phyloP scores from a whole-genome alignment of 2,329 filamentous ascomycete genomes.

The Epichloe elymi region DNA sequence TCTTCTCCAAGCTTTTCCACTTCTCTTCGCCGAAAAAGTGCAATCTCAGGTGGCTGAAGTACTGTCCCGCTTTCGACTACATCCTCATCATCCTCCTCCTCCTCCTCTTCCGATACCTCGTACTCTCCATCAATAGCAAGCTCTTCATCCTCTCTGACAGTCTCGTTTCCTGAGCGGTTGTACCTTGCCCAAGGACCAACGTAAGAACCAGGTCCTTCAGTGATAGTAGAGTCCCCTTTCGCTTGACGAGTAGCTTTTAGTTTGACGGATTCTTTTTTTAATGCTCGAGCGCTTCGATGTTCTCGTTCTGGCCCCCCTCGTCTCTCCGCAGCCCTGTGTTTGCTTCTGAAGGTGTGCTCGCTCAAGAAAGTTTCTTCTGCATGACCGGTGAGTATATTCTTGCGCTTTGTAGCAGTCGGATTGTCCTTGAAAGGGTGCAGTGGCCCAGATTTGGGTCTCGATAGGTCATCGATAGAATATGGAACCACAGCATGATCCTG shows the following conservation, averaged over 20 bases:
- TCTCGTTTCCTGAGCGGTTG: constrained; percentile 56
- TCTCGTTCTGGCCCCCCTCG: constrained; percentile 44
- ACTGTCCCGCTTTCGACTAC: constrained; percentile 52
- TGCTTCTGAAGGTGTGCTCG: constrained; percentile 77
- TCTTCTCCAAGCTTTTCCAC: constrained; percentile 54
- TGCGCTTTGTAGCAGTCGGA: constrained; percentile 51
- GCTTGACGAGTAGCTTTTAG: constrained; percentile 65
- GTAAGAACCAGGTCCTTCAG: constrained; percentile 80
- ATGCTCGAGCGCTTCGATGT: constrained; percentile 37
- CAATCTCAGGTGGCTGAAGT: constrained; percentile 39
- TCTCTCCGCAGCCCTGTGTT: constrained; percentile 72
- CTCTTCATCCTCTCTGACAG: constrained; percentile 61
- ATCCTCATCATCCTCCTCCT: constrained; percentile 62
- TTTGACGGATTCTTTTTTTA: constrained; percentile 56
- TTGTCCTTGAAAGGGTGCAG: constrained; percentile 62
- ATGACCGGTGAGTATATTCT: constrained; percentile 72
- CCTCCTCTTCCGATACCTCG: constrained; percentile 66
- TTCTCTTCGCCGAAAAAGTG: constrained; percentile 42
- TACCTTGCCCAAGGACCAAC: constrained; percentile 92
- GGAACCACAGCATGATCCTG: constrained; percentile 47
- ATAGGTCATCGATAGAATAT: constrained; percentile 61
- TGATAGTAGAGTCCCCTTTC: constrained; percentile 72
- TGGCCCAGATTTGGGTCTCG: constrained; percentile 53
- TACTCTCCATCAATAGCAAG: constrained; percentile 70
- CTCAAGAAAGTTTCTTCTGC: constrained; percentile 83